Base-by-base conservation (phyloP, 768 basidiomycete species). In the Mycena venus region DNA sequence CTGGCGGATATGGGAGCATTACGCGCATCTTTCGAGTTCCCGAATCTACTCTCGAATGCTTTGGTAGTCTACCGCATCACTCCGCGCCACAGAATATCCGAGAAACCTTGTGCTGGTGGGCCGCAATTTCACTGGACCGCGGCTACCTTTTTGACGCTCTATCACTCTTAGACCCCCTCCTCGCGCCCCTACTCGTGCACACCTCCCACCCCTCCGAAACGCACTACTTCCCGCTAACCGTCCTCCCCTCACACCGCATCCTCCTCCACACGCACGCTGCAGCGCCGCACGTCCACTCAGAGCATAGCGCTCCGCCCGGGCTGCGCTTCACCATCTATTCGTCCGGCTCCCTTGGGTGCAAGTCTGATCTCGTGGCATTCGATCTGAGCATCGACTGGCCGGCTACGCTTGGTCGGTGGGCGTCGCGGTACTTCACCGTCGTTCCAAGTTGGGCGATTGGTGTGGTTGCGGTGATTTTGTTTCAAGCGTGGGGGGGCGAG, bases 391-490 rank as follows among this genome's bases (percentile, higher is more conserved):
- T 98, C 9, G 95, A 97, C 79, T 91, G 92, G 91, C 85, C 86
- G 81, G 86, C 89, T 12, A 95, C 93, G 2, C 70, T 95, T 8
- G 95, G 95, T 2, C 88, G 94, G 42, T 88, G 91, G 81, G 91
- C 92, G 1, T 85, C 91, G 21, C 88, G 98, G 27, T 99, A 96
- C 83, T 89, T 93, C 58, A 92, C 91, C 36, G 91, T 92, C 2
- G 78, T 95, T 0, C 85, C 92, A 4, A 89, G 89, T 31, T 98
- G 97, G 94, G 87, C 91, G 3, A 84, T 93, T 2, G 96, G 94
- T 5, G 82, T 95, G n/a, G 89, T 91, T 1, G 85, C 89, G 5
- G 76, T 94, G 19, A 78, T 92, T 0, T 67, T 94, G 25, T 92
- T 90, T 75, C 82, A 87, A 38, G 88, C 87, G 8, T 92, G 90